Conservation (phyloP, 441 rosid genomes). For the Populus tomentosa region DNA sequence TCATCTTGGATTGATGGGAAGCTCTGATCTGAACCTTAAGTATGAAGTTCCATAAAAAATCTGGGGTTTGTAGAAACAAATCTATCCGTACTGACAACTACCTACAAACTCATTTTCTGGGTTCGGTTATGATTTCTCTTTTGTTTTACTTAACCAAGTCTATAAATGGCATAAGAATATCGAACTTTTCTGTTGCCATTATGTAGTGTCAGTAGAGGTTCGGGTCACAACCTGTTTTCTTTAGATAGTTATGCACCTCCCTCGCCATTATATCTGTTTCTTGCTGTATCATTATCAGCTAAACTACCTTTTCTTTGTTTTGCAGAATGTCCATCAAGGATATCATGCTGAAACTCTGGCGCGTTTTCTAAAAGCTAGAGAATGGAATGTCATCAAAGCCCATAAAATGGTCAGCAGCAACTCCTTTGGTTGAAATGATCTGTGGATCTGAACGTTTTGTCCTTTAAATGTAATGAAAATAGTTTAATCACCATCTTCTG, state of each 20-base stretch:
- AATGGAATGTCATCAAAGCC: constrained; percentile 76
- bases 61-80: not conserved
- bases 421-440: not conserved
- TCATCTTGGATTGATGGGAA: not conserved
- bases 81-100: not conserved
- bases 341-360: constrained; percentile 56
- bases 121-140: not conserved
- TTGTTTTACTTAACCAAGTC: not conserved
- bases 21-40: constrained; percentile 15
- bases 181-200: not conserved
- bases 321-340: constrained; percentile 86
- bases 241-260: not conserved
- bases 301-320: constrained; percentile 15
- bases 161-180: not conserved
- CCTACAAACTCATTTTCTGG: not conserved
- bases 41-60: not conserved
- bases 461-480: not conserved
- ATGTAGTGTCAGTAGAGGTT: not conserved
- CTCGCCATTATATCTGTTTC: not conserved
- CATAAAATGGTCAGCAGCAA: constrained; percentile 67
- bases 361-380: constrained; percentile 92
- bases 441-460: not conserved
- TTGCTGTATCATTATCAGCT: not conserved
- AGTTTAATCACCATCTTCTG: constrained; percentile 9
- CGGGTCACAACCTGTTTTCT: not conserved